Base-by-base conservation (phyloP, 2,329 filamentous ascomycete species). In the Coleophoma cylindrospora region DNA sequence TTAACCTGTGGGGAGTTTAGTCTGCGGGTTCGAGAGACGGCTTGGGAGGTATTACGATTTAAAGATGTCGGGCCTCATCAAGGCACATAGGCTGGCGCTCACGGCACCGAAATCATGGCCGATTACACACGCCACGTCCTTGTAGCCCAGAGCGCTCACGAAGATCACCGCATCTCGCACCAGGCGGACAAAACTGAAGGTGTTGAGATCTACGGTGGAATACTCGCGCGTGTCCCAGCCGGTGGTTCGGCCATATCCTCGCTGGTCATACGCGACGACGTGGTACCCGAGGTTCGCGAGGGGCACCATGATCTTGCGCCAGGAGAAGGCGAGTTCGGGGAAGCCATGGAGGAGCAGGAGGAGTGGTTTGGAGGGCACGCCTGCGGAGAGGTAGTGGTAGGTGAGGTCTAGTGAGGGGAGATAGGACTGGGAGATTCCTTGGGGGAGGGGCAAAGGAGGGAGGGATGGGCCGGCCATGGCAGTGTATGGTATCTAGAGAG, bases 71-170 rank as follows among this genome's bases (percentile, higher is more conserved):
- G 82, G 81, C 1, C 84, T 71, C 56, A 80, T 77, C 19, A 87
- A 66, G 0, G 81, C 80, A 52, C 77, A 78, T 68, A 79, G 73
- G 14, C 79, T 74, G 0, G 80, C 76, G 2, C 75, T 74, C 3
- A 86, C 76, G 7, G 76, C 83, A 6, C 84, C 84, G 51, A 84
- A 83, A 64, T 87, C 84, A 60, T 87, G 83, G 3, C 84, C 83
- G 1, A 86, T 72, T 32, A 87, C 72, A 59, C 80, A 81, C 43
- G 72, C 66, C 3, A 82, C 81, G 11, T 74, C 66, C 11, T 68
- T 69, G 60, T 86, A 83, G 0, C 83, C 83, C 13, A 88, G 66
- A 0, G 76, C 77, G 57, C 81, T 71, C 0, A 86, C 77, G 3
- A 87, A 69, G 11, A 79, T 74, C 2, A 87, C 71, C 2, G 83